A percentile compares a stretch with the other conserved stretches of the same genome.
Evolutionary conservation across 2,329 filamentous ascomycete species (phyloP).

Genomic region (Trichophaea hybrida): DNA sequence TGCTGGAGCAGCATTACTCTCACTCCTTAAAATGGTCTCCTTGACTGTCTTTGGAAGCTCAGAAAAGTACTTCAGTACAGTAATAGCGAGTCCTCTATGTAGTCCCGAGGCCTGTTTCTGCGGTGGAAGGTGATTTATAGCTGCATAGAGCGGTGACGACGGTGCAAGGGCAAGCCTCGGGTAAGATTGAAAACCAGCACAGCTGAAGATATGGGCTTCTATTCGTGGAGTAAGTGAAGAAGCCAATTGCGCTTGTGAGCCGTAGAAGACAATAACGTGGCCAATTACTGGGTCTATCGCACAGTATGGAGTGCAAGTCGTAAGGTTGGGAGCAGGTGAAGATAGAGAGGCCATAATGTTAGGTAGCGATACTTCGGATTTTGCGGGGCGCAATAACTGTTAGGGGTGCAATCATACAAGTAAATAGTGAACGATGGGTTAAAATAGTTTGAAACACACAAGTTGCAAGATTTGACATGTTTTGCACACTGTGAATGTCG

Average conservation of each 20-base stretch:
- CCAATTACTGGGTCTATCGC: conserved; percentile 71
- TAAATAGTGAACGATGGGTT: too few species aligned
- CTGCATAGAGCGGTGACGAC: conserved; percentile 77
- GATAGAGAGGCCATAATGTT: conserved; percentile 25
- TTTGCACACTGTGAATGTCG: too few species aligned
- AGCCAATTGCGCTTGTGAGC: conserved; percentile 77
- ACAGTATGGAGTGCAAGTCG: conserved; percentile 70
- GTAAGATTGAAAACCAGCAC: conserved; percentile 79
- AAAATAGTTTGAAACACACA: too few species aligned
- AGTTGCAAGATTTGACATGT: too few species aligned
- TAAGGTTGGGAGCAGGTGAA: conserved; percentile 24
- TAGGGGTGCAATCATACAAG: too few species aligned
- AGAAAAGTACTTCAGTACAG: conserved; percentile 82
- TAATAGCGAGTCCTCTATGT: conserved; percentile 80
- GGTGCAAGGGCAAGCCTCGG: conserved; percentile 85
- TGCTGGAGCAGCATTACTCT: conserved; percentile 39
- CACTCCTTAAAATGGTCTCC: conserved; percentile 30
- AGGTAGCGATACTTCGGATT: too few species aligned
- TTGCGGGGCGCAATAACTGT: too few species aligned
- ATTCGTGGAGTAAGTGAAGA: conserved; percentile 73
- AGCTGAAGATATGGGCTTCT: conserved; percentile 81
- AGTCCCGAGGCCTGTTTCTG: conserved; percentile 82
- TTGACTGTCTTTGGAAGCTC: conserved; percentile 68
- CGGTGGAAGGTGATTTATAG: conserved; percentile 80
- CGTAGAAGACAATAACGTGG: conserved; percentile 81